Base-by-base conservation (phyloP, 768 basidiomycete species). In the Rhodotorula babjevae region DNA sequence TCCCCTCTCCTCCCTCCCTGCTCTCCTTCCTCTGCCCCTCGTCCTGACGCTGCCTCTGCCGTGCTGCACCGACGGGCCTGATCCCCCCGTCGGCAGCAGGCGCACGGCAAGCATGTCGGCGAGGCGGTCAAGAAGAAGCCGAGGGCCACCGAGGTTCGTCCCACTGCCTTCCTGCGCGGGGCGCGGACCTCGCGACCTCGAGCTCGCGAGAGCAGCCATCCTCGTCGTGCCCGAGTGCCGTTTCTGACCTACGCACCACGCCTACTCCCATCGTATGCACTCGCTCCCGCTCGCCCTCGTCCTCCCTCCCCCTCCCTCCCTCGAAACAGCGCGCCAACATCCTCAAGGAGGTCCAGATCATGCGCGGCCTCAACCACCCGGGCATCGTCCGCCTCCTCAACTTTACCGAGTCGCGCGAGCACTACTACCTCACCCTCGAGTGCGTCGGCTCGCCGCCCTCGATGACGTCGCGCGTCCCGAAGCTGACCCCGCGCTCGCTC, bases 321-420 rank as follows among this genome's bases (percentile, higher is more conserved):
- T 46, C 44, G 52, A 55, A 68, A 69, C 81, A 99, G 96, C 91
- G 96, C 73, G 88, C 95, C 73, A 98, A 98, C 81, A 96, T 98
- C 74, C 87, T 98, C 78, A 99, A 99, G 86, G 96, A 99, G 88
- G 96, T 99, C 21, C 93, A 96, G 82, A 98, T 99, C 79, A 99
- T 99, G 95, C 90, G 94, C 49, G 91, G 92, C 25, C 90, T 87
- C 64, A 88, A 90, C 73, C 93, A 98, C 79, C 89, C 92, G n/a
- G 86, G 89, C 40, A 89, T 99, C 78, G 89, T 98, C 79, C 93
- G 93, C 81, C 88, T 99, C 27, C 83, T 89, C 55, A 90, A 89
- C 59, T 98, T 98, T 80, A 92, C 88, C 72, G 96, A 99, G 82
- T 93, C 92, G 19, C 84, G 84, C 33, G 93, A 98, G 76, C 87